Evolutionary conservation across 345 rosid genomes (phyloP), one percentile per base, ranked within the genome.

Genomic region (Lepidium didymum): DNA sequence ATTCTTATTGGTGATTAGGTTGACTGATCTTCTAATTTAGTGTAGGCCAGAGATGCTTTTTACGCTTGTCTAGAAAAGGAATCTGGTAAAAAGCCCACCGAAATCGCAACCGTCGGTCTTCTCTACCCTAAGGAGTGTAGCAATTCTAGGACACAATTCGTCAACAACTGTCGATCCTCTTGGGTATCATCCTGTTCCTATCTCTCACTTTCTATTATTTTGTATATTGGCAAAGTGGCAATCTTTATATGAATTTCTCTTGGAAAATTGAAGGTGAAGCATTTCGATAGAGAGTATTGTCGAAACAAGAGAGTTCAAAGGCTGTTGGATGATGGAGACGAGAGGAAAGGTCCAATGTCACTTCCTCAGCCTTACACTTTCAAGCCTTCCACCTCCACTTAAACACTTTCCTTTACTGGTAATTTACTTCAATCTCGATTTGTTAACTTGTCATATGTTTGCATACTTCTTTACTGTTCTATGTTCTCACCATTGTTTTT

Each of bases 341-440:
- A 82, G 34, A 87, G 87, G 87, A 79, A 84, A 75, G 92, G 95
- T 82, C 96, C 89, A 68, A 57, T 87, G 71, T 78, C 77, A 43
- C 86, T 89, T 56, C 96, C 91, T 53, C 96, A 91, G 81, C 87
- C 89, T 45, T 86, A 79, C 76, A 91, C 97, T 38, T 85, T 86
- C 86, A 86, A 88, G 60, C 82, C 90, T 15, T 56, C 80, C 16
- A 76, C 89, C 37, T 41, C 74, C 57, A 56, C 66, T 41, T 69
- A 54, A 54, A 0, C 29, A 18, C 35, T 11, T 66, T 66, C 47
- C 56, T 42, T 27, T 43, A 58, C 29, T 54, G 73, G 73, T 72
- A 35, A 10, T 23, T 18, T 34, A 62, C 31, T 42, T 52, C 19
- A 51, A 6, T 10, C 16, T 21, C 1, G 14, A 51, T 14, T 52